These are phyloP conservation scores for Teunomyces tritomae DNA, from an alignment of 805 yeast genomes.

Conservation along the genomic window DNA sequence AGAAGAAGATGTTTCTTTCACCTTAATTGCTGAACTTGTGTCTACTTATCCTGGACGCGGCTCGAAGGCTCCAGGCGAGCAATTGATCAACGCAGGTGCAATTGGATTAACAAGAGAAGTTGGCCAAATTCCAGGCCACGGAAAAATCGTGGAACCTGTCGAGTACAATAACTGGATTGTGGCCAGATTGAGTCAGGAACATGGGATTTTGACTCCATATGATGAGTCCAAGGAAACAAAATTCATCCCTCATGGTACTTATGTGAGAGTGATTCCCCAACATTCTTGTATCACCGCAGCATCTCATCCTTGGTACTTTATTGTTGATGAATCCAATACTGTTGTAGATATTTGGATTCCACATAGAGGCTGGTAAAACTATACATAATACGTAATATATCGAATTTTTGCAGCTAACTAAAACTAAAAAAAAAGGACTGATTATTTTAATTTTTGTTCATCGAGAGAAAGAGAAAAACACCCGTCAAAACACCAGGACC, in stretches of 20 bases:
- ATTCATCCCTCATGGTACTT: conserved; percentile 53
- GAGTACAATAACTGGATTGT: conserved; percentile 58
- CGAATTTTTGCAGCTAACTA: neutral
- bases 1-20: conserved; percentile 15
- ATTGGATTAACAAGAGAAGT: conserved; percentile 65
- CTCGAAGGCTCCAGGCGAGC: conserved; percentile 51
- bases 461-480: no score
- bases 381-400: neutral
- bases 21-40: conserved; percentile 28
- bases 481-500: no score
- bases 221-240: conserved; percentile 22
- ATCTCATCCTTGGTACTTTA: conserved; percentile 54
- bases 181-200: conserved; percentile 74
- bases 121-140: conserved; percentile 60
- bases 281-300: conserved; percentile 74
- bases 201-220: conserved; percentile 63
- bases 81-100: conserved; percentile 70
- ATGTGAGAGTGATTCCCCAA: conserved; percentile 59
- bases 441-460: no score
- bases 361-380: conserved; percentile 46
- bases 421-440: no score
- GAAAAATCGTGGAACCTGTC: conserved; percentile 41
- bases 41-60: conserved; percentile 59
- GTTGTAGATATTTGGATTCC: conserved; percentile 68
- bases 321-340: conserved; percentile 45